phyloP scores from a whole-genome alignment of 345 rosid genomes.

The Turnera subulata region DNA sequence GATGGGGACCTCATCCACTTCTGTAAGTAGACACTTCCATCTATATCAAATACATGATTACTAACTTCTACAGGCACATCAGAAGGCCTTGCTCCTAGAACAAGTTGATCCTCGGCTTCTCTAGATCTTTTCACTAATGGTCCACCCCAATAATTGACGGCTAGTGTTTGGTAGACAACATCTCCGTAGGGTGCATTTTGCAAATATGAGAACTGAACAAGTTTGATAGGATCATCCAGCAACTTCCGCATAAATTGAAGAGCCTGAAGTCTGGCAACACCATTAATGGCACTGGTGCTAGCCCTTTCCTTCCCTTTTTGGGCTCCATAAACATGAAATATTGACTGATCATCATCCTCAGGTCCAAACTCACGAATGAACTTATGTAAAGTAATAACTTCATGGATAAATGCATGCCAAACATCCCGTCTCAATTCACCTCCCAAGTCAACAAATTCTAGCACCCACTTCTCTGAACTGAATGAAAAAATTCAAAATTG shows the following conservation, averaged over 20 bases:
- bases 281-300: conserved; percentile 49
- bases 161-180: conserved; percentile 73
- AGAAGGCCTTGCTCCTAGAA: conserved; percentile 30
- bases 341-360: conserved; percentile 48
- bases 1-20: conserved; percentile 92
- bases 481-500: conserved; percentile 16
- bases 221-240: conserved; percentile 83
- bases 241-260: conserved; percentile 75
- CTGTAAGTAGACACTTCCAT: conserved; percentile 84
- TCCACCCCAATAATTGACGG: conserved; percentile 89
- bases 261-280: conserved; percentile 87
- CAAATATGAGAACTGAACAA: conserved; percentile 82
- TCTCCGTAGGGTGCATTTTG: conserved; percentile 71
- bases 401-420: conserved; percentile 85
- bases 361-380: conserved; percentile 77
- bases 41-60: conserved; percentile 62
- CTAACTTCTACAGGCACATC: conserved; percentile 42
- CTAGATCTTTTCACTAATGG: conserved; percentile 53
- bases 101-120: conserved; percentile 33
- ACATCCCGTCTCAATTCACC: conserved; percentile 91
- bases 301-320: conserved; percentile 82
- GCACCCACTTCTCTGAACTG: conserved; percentile 73
- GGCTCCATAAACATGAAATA: conserved; percentile 69
- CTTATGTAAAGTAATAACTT: conserved; percentile 75
- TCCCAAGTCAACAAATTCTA: conserved; percentile 97